phyloP scores from a whole-genome alignment of 78 protist species.

The Creolimax fragrantissima region DNA sequence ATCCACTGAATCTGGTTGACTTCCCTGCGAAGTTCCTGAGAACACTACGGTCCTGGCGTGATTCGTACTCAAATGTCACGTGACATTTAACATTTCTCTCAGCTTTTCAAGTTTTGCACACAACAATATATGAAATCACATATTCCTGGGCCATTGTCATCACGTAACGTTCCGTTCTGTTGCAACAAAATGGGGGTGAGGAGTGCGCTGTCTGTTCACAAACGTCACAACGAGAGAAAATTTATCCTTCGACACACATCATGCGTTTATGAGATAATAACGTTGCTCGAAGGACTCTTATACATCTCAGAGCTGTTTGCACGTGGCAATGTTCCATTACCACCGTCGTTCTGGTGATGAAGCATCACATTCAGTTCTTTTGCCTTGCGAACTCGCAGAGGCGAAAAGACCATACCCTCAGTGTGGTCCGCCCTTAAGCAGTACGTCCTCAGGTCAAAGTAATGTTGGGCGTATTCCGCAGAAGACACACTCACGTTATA shows the following conservation, averaged over 20 bases:
- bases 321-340: neutral
- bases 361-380: neutral
- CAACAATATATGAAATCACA: too few species aligned
- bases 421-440: neutral
- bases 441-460: conserved; percentile 10
- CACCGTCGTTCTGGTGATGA: neutral
- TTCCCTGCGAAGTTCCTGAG: too few species aligned
- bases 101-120: too few species aligned
- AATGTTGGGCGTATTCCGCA: conserved; percentile 27
- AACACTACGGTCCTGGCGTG: too few species aligned
- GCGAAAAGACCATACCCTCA: neutral
- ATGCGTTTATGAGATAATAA: neutral
- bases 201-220: too few species aligned
- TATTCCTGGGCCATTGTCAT: too few species aligned
- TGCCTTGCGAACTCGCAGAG: neutral
- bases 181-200: too few species aligned
- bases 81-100: too few species aligned
- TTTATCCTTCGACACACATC: neutral
- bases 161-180: too few species aligned
- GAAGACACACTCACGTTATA: conserved; percentile 23
- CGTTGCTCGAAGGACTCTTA: neutral
- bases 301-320: neutral
- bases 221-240: neutral
- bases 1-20: too few species aligned
- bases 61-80: too few species aligned